Evolutionary conservation across 306 rosid genomes (phyloP), one percentile per base, ranked within the genome.

Genomic region (Leucaena leucocephala): DNA sequence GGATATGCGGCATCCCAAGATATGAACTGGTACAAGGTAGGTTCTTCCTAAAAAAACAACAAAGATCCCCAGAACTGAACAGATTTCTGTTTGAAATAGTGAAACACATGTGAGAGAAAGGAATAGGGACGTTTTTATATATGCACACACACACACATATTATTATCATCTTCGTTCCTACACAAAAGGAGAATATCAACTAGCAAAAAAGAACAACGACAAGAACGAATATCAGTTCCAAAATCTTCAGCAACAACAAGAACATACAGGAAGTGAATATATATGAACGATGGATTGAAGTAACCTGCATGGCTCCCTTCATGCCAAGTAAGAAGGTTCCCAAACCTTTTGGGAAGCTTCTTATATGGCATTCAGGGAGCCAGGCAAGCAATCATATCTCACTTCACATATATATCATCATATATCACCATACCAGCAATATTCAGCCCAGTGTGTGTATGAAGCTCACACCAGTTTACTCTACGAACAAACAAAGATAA

Each of bases 291-390:
- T 27, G 27, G 27, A 48, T 3, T n/a, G 38, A 22, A 27, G 17
- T 3, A 59, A 76, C 92, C 89, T 87, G 93, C 92, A 22, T 92
- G 94, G 71, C 90, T 85, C 92, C 94, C 89, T 11, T 67, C 39
- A 92, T 80, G 97, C 92, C 96, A 92, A 74, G 67, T 90, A 89
- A 79, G 78, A 87, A 80, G 87, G 71, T 75, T 84, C 82, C 42
- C 83, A 86, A 85, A 1, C 33, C 6, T 35, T 48, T 78, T 87
- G 77, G 76, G 83, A 88, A 80, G 81, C 87, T 86, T 78, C 84
- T 77, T 86, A 92, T 14, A 86, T 92, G 97, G 93, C 96, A 90
- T 92, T 74, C 95, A 92, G 92, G 97, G 92, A 92, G 93, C 92
- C 96, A 92, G 95, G 92, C 97, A 87, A 49, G 68, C 77, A 10